These are phyloP conservation scores for Fusarium drepaniforme DNA, from an alignment of 2,329 filamentous ascomycete genomes.

Conservation along the genomic window DNA sequence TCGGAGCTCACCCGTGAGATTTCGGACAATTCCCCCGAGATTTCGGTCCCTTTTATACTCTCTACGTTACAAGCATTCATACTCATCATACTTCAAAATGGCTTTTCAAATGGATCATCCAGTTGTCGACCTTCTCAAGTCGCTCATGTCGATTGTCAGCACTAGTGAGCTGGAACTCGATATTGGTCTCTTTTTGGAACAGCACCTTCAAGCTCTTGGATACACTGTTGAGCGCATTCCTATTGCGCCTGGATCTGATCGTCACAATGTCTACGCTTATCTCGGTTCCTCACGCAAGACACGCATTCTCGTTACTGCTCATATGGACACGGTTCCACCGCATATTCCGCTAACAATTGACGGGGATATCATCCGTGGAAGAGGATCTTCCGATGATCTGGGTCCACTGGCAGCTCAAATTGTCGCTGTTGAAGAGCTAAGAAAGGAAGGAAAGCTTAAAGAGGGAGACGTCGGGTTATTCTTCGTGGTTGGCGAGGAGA, in stretches of 20 bases:
- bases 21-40: not conserved
- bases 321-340: constrained; percentile 81
- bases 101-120: constrained; percentile 29
- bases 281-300: constrained; percentile 47
- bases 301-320: constrained; percentile 63
- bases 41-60: not conserved
- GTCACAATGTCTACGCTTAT: constrained; percentile 56
- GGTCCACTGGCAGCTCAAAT: constrained; percentile 77
- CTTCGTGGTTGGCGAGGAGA: constrained; percentile 76
- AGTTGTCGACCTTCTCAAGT: constrained; percentile 46
- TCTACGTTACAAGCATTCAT: not conserved
- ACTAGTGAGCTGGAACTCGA: constrained; percentile 52
- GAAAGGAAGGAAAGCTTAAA: constrained; percentile 13
- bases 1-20: not conserved
- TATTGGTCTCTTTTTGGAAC: constrained; percentile 50
- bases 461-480: constrained; percentile 58
- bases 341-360: constrained; percentile 72
- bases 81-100: not conserved
- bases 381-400: constrained; percentile 77
- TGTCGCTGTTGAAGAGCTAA: constrained; percentile 62
- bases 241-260: constrained; percentile 47
- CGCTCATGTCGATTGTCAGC: constrained; percentile 52
- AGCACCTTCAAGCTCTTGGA: constrained; percentile 46
- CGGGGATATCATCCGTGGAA: constrained; percentile 62
- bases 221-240: constrained; percentile 52